phyloP scores from a whole-genome alignment of 768 basidiomycete species.

The Lactarius hengduanensis region DNA sequence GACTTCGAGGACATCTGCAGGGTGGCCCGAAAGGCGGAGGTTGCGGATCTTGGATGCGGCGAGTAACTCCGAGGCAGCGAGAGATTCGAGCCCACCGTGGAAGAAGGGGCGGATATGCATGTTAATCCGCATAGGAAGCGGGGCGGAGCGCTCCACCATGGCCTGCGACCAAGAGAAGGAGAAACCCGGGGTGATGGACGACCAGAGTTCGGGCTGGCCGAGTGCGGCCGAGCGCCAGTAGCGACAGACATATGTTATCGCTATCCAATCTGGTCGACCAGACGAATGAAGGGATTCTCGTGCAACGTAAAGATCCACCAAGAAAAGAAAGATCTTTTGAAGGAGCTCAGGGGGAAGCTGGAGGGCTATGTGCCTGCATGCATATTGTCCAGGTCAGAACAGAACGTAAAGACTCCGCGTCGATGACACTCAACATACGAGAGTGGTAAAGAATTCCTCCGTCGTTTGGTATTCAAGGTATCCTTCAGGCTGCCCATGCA shows the following conservation, averaged over 20 bases:
- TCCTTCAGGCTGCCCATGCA: neutral
- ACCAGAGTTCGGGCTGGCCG: constrained; percentile 20
- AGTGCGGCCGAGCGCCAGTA: constrained; percentile 21
- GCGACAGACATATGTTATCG: constrained; percentile 16
- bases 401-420: neutral
- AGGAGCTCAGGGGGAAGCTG: constrained; percentile 6
- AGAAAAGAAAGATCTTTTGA: neutral
- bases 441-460: neutral
- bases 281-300: neutral
- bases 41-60: constrained; percentile 13
- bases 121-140: constrained; percentile 14
- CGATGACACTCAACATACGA: constrained; percentile 9
- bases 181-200: constrained; percentile 14
- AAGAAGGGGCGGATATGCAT: constrained; percentile 7
- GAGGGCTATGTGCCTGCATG: neutral
- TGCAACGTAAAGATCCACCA: neutral
- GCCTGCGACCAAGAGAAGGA: constrained; percentile 19
- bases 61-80: neutral
- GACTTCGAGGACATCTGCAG: constrained; percentile 2
- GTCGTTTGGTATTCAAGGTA: neutral
- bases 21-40: constrained; percentile 18
- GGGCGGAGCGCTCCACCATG: constrained; percentile 22
- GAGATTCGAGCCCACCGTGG: constrained; percentile 3
- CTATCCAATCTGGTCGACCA: constrained; percentile 13
- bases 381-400: neutral